Evolutionary conservation across 2,329 filamentous ascomycete species (phyloP), one percentile per base, ranked within the genome.

Genomic region (Apiospora kogelbergensis): DNA sequence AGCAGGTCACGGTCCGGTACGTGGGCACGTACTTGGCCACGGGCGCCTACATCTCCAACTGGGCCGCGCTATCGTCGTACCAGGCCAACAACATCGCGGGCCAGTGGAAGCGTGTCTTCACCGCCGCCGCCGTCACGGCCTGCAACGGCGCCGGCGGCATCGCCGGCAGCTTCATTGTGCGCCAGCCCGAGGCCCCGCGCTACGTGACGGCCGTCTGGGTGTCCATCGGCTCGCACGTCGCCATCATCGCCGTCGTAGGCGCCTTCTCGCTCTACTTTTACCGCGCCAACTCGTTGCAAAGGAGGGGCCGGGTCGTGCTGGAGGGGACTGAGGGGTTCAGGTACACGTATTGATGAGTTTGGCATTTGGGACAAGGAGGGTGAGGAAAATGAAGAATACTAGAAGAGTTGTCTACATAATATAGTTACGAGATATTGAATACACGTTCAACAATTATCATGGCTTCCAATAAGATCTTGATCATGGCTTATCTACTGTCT

Each of bases 151-250:
- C 89, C 20, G 89, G 89, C 10, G 89, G 88, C 0, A 89, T 91
- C 70, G 89, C 89, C 1, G 89, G 89, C 1, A 89, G 87, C 74
- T 92, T 88, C 74, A 91, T 92, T 71, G 88, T 92, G 3, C 81
- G 86, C 33, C 82, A 85, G 70, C 77, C 82, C 10, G 89, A 92
- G 75, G 89, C 88, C 2, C 90, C 90, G 7, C 78, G 82, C 68
- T 92, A 92, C 76, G 77, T 83, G 69, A 92, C 90, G 2, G 90
- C 90, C 1, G 85, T 92, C 17, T 92, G 89, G 89, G 84, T 91
- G 17, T 89, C 87, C 15, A 90, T 92, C 69, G 89, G 86, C n/a
- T 88, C 85, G 2, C 87, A 90, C 72, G 79, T 88, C n/a, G 72
- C 89, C 68, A 88, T 90, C 69, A 85, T 90, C 69, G 80, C 70